These are phyloP conservation scores for Candida pini DNA, from an alignment of 805 yeast species.

Conservation along the genomic window DNA sequence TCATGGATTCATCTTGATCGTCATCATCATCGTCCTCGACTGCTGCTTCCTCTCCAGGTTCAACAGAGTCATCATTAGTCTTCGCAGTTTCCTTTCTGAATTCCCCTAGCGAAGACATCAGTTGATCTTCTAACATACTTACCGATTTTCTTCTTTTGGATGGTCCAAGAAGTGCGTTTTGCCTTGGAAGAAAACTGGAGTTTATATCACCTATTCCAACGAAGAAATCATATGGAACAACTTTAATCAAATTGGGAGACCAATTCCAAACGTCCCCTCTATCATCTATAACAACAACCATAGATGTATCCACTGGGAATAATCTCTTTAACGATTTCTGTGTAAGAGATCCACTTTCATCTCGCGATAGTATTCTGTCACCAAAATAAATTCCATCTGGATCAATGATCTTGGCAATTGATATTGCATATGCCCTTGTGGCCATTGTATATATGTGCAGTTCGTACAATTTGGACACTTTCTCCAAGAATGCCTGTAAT, in stretches of 20 bases:
- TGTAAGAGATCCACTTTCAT: constrained; percentile 89
- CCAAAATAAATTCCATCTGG: constrained; percentile 85
- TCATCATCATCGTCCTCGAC: constrained; percentile 11
- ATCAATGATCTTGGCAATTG: constrained; percentile 86
- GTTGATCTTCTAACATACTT: constrained; percentile 47
- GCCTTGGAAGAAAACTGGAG: constrained; percentile 84
- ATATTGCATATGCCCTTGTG: constrained; percentile 85
- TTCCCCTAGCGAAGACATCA: too few species aligned
- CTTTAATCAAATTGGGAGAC: constrained; percentile 87
- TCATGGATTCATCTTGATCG: constrained; percentile 15
- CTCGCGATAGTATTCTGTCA: constrained; percentile 85
- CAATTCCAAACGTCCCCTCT: constrained; percentile 99
- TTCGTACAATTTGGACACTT: constrained; percentile 65
- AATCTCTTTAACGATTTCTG: constrained; percentile 83
- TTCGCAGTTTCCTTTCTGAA: constrained; percentile 2
- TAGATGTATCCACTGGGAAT: constrained; percentile 92
- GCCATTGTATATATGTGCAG: constrained; percentile 98
- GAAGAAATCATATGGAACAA: constrained; percentile 91
- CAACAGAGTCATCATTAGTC: neutral
- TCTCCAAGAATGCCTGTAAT: constrained; percentile 61
- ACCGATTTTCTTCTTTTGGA: constrained; percentile 54
- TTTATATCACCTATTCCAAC: constrained; percentile 98
- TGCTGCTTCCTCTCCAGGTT: constrained; percentile 8
- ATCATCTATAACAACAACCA: constrained; percentile 96
- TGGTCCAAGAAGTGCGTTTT: constrained; percentile 55